Conservation (phyloP, 2,329 filamentous ascomycete genomes). For the Tolypocladium tundrense region DNA sequence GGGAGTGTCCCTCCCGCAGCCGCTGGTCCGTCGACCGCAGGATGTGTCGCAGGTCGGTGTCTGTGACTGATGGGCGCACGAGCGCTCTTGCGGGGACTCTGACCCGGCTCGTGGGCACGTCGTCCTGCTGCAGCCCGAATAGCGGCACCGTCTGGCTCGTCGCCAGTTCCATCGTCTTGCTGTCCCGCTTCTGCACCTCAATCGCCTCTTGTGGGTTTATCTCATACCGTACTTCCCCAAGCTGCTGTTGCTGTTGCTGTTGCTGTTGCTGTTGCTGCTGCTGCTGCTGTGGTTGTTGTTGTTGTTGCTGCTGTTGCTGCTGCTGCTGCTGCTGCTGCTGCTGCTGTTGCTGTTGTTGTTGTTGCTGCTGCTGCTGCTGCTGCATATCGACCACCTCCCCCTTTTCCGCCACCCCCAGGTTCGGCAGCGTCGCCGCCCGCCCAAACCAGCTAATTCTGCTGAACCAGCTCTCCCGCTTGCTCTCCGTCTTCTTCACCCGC, state of each 20-base stretch:
- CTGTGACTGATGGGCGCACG: constrained; percentile 20
- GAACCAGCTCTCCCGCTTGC: constrained; percentile 5
- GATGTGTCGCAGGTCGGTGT: constrained; percentile 40
- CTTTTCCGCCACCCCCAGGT: constrained; percentile 15
- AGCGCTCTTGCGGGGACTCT: constrained; percentile 8
- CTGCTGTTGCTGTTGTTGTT: neutral
- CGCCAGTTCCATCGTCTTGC: constrained; percentile 6
- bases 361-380: neutral
- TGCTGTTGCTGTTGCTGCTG: constrained; percentile 2
- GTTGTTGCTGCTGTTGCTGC: neutral
- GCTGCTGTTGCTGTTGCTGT: constrained; percentile 4
- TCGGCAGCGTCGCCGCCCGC: constrained; percentile 26
- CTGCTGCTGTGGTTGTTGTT: neutral
- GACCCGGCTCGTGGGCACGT: constrained; percentile 3
- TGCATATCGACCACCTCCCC: constrained; percentile 5
- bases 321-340: constrained; percentile 2
- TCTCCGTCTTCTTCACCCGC: constrained; percentile 20
- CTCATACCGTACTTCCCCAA: neutral
- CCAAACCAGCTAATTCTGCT: constrained; percentile 23
- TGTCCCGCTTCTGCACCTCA: constrained; percentile 8
- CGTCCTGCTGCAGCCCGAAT: constrained; percentile 7
- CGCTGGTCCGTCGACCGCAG: constrained; percentile 42
- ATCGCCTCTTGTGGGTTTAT: constrained; percentile 1
- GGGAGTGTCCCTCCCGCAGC: constrained; percentile 28
- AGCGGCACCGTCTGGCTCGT: constrained; percentile 12